phyloP scores from a whole-genome alignment of 73 alveolate genomes.

The Paramecium biaurelia region DNA sequence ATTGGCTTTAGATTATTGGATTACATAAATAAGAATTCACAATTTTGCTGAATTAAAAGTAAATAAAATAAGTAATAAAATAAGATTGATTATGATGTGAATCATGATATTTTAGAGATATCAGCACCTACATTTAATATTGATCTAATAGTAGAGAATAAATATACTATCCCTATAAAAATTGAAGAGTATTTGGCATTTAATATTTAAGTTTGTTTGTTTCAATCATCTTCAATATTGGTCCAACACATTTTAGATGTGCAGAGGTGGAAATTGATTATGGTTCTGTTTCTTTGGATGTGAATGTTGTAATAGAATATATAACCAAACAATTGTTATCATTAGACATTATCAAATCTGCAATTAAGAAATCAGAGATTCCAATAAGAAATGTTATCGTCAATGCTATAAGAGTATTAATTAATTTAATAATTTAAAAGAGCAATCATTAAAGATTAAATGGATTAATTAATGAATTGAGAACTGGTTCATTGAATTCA shows the following conservation, averaged over 20 bases:
- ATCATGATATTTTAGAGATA: not conserved
- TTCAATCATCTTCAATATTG: not conserved
- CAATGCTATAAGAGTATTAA: not conserved
- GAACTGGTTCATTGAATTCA: not conserved
- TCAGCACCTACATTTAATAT: not conserved
- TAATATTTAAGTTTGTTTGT: not conserved
- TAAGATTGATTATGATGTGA: not conserved
- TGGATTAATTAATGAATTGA: not conserved
- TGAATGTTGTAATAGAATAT: conserved; percentile 4
- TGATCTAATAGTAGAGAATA: not conserved
- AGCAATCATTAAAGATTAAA: not conserved
- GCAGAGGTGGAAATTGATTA: not conserved
- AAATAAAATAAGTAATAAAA: not conserved
- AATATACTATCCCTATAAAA: not conserved
- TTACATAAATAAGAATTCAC: not conserved
- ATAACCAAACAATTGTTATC: not conserved
- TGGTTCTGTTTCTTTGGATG: not conserved
- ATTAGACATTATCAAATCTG: not conserved
- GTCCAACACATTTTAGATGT: not conserved
- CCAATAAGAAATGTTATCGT: not conserved
- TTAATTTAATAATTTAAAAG: not conserved
- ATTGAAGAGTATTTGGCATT: not conserved
- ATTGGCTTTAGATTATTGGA: conserved; percentile 1
- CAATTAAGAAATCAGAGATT: not conserved
- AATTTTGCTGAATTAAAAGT: not conserved